These are phyloP conservation scores for Juncus effusus DNA, from an alignment of 176 grass and related monocot species.

Conservation along the genomic window DNA sequence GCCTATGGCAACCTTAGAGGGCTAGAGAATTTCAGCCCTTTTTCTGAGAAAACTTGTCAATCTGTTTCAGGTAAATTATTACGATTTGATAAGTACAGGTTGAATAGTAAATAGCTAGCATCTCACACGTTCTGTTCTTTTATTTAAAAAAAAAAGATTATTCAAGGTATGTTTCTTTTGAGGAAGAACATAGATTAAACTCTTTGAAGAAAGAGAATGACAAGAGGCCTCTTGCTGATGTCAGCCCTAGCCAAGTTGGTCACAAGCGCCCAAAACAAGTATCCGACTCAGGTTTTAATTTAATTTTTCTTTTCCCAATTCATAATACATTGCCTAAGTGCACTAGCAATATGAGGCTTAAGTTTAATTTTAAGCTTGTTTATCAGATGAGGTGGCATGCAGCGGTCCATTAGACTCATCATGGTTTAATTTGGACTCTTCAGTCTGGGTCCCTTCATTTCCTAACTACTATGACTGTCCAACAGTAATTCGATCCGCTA, in stretches of 20 bases:
- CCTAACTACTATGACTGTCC: conserved; percentile 45
- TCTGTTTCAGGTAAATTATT: conserved; percentile 39
- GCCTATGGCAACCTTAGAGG: conserved; percentile 34
- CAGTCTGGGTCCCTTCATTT: conserved; percentile 46
- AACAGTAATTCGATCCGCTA: conserved; percentile 22
- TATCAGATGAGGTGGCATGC: conserved; percentile 34
- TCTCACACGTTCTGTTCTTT: conserved; percentile 25
- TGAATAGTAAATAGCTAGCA: conserved; percentile 24
- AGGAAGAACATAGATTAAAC: conserved; percentile 29
- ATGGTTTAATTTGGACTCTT: conserved; percentile 21
- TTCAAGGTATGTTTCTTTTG: conserved; percentile 30
- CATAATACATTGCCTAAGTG: conserved; percentile 22
- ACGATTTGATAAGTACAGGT: conserved; percentile 10
- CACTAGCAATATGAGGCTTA: conserved; percentile 16
- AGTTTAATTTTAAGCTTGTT: conserved; percentile 31
- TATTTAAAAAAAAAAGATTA: conserved; percentile 33
- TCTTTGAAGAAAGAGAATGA: conserved; percentile 35
- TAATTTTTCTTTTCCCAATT: conserved; percentile 23
- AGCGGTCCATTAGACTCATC: conserved; percentile 20
- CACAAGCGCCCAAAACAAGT: conserved; percentile 62
- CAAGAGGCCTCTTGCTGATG: conserved; percentile 52
- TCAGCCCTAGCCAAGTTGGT: conserved; percentile 40
- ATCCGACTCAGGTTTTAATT: conserved; percentile 35
- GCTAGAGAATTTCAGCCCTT: conserved; percentile 14
- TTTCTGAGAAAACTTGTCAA: background rate